Conservation (phyloP, 495 filamentous ascomycete species). For the Elasticomyces elasticus region DNA sequence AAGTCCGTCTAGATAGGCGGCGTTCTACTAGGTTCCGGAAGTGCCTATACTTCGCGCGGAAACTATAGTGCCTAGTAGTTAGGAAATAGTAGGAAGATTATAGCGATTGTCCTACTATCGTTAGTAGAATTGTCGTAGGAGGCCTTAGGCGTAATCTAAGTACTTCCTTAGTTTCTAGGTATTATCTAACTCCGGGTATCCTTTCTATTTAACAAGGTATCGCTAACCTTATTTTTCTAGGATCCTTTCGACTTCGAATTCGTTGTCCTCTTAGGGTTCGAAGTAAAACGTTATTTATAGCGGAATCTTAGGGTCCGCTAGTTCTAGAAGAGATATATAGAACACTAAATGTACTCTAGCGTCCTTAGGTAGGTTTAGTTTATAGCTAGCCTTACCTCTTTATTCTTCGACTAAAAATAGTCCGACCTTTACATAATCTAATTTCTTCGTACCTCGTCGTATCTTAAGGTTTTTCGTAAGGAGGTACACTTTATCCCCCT, state of each 20-base stretch:
- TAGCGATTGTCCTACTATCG: too few species aligned
- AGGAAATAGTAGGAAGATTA: too few species aligned
- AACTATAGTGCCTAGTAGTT: too few species aligned
- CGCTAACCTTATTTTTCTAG: conserved; percentile 1
- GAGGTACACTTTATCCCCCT: conserved; percentile 30
- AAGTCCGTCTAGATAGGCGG: too few species aligned
- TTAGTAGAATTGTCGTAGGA: neutral
- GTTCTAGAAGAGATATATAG: conserved; percentile 8
- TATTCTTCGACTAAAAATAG: conserved; percentile 11
- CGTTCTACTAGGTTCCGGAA: too few species aligned
- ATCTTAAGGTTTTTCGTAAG: conserved; percentile 28
- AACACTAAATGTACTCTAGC: conserved; percentile 3
- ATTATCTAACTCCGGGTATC: neutral
- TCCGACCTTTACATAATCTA: conserved; percentile 28
- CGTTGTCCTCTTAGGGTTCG: neutral
- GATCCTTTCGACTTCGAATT: conserved; percentile 1
- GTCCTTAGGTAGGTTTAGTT: conserved; percentile 1
- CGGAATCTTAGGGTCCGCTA: neutral
- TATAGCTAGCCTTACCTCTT: conserved; percentile 1
- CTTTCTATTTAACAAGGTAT: conserved; percentile 1
- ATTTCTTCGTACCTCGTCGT: conserved; percentile 28
- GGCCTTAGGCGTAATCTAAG: neutral
- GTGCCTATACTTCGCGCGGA: too few species aligned
- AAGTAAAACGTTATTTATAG: conserved; percentile 3
- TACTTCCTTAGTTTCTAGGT: neutral